These are phyloP conservation scores for Pseudocercospora cruenta DNA, from an alignment of 2,329 filamentous ascomycete genomes.

Conservation along the genomic window DNA sequence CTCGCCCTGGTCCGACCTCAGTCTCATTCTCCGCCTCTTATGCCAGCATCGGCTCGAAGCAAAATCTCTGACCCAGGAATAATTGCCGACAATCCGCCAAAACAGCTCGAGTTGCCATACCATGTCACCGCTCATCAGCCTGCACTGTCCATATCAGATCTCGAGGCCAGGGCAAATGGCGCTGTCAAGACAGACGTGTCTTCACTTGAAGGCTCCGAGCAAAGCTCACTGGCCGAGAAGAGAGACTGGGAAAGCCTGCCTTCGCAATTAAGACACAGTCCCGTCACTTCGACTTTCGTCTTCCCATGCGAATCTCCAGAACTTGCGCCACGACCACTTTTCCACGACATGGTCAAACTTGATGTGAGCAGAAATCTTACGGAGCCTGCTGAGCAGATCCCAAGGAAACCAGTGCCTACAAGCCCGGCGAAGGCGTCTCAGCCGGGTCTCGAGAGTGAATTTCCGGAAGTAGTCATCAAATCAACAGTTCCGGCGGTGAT, in stretches of 20 bases:
- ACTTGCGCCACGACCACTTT: background rate
- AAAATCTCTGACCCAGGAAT: background rate
- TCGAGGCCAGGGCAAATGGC: background rate
- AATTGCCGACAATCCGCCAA: background rate
- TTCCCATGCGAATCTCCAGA: background rate
- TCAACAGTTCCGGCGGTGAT: background rate
- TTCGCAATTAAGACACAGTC: background rate
- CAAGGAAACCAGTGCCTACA: background rate
- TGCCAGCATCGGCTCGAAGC: background rate
- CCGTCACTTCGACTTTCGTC: background rate
- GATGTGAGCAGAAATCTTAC: background rate
- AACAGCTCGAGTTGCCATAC: background rate
- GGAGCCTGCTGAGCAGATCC: background rate
- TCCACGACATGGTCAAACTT: background rate
- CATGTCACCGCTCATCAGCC: background rate
- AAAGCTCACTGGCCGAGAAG: background rate
- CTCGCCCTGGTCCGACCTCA: background rate
- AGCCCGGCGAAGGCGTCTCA: background rate
- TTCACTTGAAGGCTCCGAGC: background rate
- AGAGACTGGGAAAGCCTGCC: background rate
- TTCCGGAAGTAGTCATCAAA: background rate
- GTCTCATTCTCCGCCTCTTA: background rate
- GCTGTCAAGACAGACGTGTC: background rate
- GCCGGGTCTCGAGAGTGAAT: background rate
- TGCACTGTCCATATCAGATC: background rate